Conservation (phyloP, 2,329 filamentous ascomycete species). For the Penicillium sp. region DNA sequence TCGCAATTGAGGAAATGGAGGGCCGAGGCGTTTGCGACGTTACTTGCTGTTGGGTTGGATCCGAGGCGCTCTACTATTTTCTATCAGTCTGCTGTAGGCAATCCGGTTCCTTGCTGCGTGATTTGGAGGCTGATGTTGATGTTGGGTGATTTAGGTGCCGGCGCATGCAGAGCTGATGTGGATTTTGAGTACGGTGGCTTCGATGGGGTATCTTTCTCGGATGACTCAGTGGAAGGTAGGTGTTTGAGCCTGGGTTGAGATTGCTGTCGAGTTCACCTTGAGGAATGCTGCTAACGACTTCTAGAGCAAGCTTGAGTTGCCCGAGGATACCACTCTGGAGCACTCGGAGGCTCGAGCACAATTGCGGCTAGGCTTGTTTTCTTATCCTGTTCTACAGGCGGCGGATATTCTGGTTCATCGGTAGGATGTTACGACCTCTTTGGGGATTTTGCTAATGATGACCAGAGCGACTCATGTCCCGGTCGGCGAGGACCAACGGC, state of each 20-base stretch:
- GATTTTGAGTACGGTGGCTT: constrained; percentile 87
- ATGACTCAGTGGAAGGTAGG: constrained; percentile 99
- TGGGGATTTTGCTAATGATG: constrained; percentile 13
- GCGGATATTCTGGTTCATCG: constrained; percentile 87
- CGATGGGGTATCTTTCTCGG: constrained; percentile 86
- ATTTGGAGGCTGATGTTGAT: background rate
- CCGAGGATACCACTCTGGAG: constrained; percentile 55
- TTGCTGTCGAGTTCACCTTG: too few relatives aligned
- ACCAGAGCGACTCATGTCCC: constrained; percentile 81
- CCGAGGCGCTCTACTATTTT: constrained; percentile 74
- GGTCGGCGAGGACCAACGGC: constrained; percentile 89
- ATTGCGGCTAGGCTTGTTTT: constrained; percentile 84
- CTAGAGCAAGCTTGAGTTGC: constrained; percentile 67
- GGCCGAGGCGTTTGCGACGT: constrained; percentile 67
- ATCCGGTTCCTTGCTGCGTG: background rate
- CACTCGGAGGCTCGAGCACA: constrained; percentile 51
- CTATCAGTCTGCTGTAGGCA: constrained; percentile 65
- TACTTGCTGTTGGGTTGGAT: constrained; percentile 79
- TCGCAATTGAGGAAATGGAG: constrained; percentile 57
- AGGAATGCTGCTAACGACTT: background rate
- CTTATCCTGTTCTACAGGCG: constrained; percentile 91
- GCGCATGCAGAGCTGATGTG: constrained; percentile 91
- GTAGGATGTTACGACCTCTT: constrained; percentile 36
- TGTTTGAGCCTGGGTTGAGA: too few relatives aligned
- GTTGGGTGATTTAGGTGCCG: constrained; percentile 50